Evolutionary conservation across 345 rosid genomes (phyloP), one percentile per base, ranked within the genome.

Genomic region (Dipteronia sinensis): DNA sequence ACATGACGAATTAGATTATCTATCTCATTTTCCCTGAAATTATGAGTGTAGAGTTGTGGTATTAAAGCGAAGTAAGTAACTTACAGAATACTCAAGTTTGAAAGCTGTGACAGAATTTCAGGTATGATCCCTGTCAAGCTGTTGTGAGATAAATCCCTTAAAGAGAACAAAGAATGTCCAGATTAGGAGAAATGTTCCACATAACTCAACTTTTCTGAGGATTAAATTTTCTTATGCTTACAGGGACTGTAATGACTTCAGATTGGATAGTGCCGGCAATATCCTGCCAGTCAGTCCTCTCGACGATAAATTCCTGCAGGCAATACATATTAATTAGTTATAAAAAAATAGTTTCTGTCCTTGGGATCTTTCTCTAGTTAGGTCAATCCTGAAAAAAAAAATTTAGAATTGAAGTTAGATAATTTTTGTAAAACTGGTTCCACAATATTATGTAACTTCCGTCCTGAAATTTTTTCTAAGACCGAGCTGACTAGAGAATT

Each of bases 81-180:
- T 83, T 82, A 87, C 89, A 87, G 79, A 66, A 76, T 1, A 75
- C 78, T 84, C 81, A 89, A 80, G 51, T 81, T 29, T 71, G 64
- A 15, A 55, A 86, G 82, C 67, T 78, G 34, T 46, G 82, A 83
- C 61, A 88, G 80, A 82, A 83, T 81, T 27, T 69, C 69, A 22
- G 79, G 85, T 49, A 82, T 25, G 44, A 15, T 8, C 67, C 82
- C 85, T 29, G 66, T 70, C 23, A 82, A 44, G 44, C 70, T 53
- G 46, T 82, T 82, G 76, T 78, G 56, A 20, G 84, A 78, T 69
- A 84, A 72, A 68, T 84, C 87, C 38, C 87, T 84, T 70, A 8
- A 8, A 42, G 58, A 29, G 49, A 64, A 69, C 34, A 73, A 10
- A 27, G 12, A 75, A 12, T 63, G 42, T 27, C 31, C 59, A 47